A percentile compares a stretch with the other conserved stretches of the same genome.
Conservation (phyloP, 768 basidiomycete genomes). For the Lactifluus echinatus region DNA sequence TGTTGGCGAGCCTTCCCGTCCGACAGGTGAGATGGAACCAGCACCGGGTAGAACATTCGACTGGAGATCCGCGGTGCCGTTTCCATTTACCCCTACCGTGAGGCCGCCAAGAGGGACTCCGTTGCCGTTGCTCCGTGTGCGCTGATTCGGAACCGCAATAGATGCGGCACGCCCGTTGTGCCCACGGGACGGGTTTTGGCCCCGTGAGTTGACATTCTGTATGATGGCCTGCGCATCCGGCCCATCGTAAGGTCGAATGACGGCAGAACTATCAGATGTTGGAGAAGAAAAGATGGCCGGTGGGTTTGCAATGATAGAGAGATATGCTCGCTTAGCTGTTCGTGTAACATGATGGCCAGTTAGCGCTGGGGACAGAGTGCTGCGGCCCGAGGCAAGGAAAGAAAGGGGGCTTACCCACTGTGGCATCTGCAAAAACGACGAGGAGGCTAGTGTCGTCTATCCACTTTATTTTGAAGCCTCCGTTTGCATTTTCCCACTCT, state of each 20-base stretch:
- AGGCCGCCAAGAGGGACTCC: slow-evolving; percentile 26
- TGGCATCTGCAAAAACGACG: slow-evolving; percentile 89
- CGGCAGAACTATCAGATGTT: slow-evolving; percentile 42
- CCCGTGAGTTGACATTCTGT: slow-evolving; percentile 70
- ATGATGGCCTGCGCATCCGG: slow-evolving; percentile 85
- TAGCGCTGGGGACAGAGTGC: slow-evolving; percentile 1
- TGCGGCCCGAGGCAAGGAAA: slow-evolving; percentile 6
- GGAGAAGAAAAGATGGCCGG: slow-evolving; percentile 59
- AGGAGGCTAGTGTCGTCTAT: slow-evolving; percentile 91
- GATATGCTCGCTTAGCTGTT: slow-evolving; percentile 90
- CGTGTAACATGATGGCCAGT: neutral
- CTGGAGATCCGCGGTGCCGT: slow-evolving; percentile 5
- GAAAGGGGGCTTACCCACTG: slow-evolving; percentile 79
- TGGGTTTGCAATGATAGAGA: slow-evolving; percentile 78
- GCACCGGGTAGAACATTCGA: neutral
- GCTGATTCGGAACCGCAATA: slow-evolving; percentile 37
- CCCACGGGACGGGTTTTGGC: slow-evolving; percentile 54
- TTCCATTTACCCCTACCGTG: slow-evolving; percentile 27
- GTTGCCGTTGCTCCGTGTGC: slow-evolving; percentile 30
- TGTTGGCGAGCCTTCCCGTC: slow-evolving; percentile 60
- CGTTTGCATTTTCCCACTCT: slow-evolving; percentile 77
- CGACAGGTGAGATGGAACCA: slow-evolving; percentile 21
- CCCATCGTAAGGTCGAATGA: slow-evolving; percentile 88
- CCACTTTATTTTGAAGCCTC: slow-evolving; percentile 99
- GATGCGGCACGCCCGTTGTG: slow-evolving; percentile 50